Evolutionary conservation across 148 eudicot genomes (phyloP).

Genomic region (Silene latifolia): DNA sequence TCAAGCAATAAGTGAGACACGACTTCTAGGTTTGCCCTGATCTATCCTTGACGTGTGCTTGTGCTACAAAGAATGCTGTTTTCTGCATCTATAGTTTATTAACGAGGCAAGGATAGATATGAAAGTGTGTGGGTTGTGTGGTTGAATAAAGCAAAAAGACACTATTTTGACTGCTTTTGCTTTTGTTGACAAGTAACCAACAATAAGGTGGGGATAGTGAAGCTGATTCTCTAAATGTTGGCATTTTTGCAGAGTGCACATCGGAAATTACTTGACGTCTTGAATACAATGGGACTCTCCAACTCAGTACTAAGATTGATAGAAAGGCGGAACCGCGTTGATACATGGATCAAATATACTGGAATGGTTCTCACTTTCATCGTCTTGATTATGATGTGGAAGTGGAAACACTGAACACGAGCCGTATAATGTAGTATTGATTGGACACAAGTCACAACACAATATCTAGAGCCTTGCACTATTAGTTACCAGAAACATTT

Average conservation of each 20-base stretch:
- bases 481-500: background rate
- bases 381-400: slow-evolving; percentile 59
- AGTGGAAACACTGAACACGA: slow-evolving; percentile 58
- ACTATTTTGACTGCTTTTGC: too few relatives aligned
- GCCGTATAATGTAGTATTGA: background rate
- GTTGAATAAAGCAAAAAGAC: too few relatives aligned
- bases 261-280: slow-evolving; percentile 74
- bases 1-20: too few relatives aligned
- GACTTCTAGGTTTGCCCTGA: too few relatives aligned
- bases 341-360: slow-evolving; percentile 73
- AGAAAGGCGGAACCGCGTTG: slow-evolving; percentile 75
- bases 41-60: too few relatives aligned
- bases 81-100: too few relatives aligned
- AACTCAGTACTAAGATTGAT: slow-evolving; percentile 73
- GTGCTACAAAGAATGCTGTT: too few relatives aligned
- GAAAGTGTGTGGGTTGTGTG: too few relatives aligned
- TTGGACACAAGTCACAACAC: too few relatives aligned
- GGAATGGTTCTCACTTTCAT: slow-evolving; percentile 76
- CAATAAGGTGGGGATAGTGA: background rate
- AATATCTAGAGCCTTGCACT: background rate
- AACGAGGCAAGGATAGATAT: too few relatives aligned
- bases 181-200: too few relatives aligned
- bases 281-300: slow-evolving; percentile 77
- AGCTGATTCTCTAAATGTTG: slow-evolving; percentile 3
- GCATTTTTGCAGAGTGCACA: slow-evolving; percentile 70